Conservation (phyloP, 192 early-diverging fungal species). For the Ambispora gerdemannii region DNA sequence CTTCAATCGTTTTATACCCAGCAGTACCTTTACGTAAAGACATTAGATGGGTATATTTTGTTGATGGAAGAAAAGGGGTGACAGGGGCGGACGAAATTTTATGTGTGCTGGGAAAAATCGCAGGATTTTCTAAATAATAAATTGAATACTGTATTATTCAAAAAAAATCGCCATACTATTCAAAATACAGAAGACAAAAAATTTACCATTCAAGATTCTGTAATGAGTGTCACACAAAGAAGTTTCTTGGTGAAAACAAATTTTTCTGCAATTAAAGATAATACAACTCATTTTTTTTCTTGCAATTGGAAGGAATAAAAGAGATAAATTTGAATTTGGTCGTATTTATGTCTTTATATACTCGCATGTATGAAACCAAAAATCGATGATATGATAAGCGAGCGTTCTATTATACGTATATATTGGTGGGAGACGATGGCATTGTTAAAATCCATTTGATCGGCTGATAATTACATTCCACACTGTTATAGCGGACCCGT, state of each 20-base stretch:
- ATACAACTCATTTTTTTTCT: background rate
- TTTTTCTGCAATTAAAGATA: background rate
- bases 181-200: background rate
- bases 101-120: background rate
- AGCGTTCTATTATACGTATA: no score
- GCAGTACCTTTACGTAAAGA: background rate
- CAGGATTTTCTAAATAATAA: background rate
- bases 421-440: no score
- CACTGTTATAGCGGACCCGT: no score
- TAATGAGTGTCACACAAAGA: background rate
- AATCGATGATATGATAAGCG: no score
- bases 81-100: background rate
- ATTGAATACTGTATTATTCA: no score
- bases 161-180: no score
- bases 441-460: no score
- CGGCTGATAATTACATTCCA: no score
- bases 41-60: background rate
- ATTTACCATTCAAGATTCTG: background rate
- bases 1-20: background rate
- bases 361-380: no score
- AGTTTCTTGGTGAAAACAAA: background rate
- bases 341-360: no score
- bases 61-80: no score
- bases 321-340: no score
- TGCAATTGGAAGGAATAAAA: background rate